Base-by-base conservation (phyloP, 805 yeast species). In the Lipomyces kockii region DNA sequence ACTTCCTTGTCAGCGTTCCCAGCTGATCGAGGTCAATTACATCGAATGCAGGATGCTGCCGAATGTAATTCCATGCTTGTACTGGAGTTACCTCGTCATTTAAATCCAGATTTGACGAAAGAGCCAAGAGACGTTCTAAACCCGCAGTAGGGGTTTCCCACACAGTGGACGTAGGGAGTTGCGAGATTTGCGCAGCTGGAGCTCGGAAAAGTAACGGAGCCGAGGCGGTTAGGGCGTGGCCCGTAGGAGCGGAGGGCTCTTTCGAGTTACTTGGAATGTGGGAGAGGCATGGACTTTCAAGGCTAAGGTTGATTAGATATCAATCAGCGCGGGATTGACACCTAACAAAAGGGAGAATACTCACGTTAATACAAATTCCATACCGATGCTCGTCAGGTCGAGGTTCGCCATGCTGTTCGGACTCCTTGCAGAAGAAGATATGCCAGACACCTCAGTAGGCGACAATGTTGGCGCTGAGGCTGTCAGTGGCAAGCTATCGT, bases 61-160 rank as follows among this genome's bases (percentile, higher is more conserved):
- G 55, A 51, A 51, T 20, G 29, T 51, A 51, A 20, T 51, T 51
- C 55, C 55, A 51, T 22, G 55, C 55, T 51, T 51, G 55, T 51
- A 51, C 55, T 20, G 55, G 55, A 7, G 55, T 51, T 1, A 51
- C 22, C 29, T 51, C 55, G 2, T 51, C 55, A 22, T 51, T 14
- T 20, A 51, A 51, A 5, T 20, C 55, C 55, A 51, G 55, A 51
- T 22, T 51, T 51, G 55, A n/a, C 12, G 55, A 51, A 51, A 51
- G 55, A 9, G 27, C 55, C 25, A 51, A 51, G 17, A 51, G 55
- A 3, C 55, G 55, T 51, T 51, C 29, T 51, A 51, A 51, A 20
- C 55, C 29, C 7, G 55, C 25, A 12, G 12, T 51, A 20, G 55
- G 55, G 14, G 29, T 22, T 4, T 51, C 29, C 55, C 55, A 51